Evolutionary conservation across 179 eudicot species (phyloP).

Genomic region (Sideroxylon spinosum): DNA sequence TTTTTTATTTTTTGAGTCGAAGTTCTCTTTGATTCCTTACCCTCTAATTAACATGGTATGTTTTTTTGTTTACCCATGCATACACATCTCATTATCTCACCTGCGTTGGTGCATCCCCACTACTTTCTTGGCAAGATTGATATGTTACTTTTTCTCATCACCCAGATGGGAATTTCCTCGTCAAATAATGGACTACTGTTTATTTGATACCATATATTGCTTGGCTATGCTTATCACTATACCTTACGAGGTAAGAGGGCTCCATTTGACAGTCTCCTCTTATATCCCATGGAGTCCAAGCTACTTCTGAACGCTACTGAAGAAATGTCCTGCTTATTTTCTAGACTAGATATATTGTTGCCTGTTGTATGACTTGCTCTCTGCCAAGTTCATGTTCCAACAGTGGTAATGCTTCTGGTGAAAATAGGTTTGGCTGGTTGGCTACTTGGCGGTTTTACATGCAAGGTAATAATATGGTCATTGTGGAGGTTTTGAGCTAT

Average conservation of each 20-base stretch:
- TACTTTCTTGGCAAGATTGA: slow-evolving; percentile 18
- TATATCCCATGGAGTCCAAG: slow-evolving; percentile 34
- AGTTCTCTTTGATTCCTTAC: slow-evolving; percentile 50
- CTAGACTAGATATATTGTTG: slow-evolving; percentile 51
- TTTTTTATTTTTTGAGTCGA: slow-evolving; percentile 62
- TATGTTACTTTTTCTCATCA: not conserved
- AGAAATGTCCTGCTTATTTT: slow-evolving; percentile 46
- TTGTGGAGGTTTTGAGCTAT: slow-evolving; percentile 46
- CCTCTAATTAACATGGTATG: slow-evolving; percentile 59
- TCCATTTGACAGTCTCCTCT: slow-evolving; percentile 22
- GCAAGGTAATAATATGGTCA: slow-evolving; percentile 42
- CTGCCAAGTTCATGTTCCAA: slow-evolving; percentile 21
- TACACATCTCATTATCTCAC: slow-evolving; percentile 7
- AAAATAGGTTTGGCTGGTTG: slow-evolving; percentile 27
- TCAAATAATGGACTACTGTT: slow-evolving; percentile 43
- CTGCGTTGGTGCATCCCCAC: slow-evolving; percentile 7
- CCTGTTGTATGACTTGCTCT: slow-evolving; percentile 47
- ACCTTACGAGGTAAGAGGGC: slow-evolving; percentile 25
- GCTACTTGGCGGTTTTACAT: slow-evolving; percentile 41
- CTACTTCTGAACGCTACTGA: slow-evolving; percentile 43
- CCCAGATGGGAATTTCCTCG: slow-evolving; percentile 55
- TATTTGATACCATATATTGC: slow-evolving; percentile 44
- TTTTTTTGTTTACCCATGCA: not conserved
- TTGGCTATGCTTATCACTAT: slow-evolving; percentile 33
- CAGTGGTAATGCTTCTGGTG: slow-evolving; percentile 19